Base-by-base conservation (phyloP, 1,284 basidiomycete genomes). In the Fomitopsis schrenkii region DNA sequence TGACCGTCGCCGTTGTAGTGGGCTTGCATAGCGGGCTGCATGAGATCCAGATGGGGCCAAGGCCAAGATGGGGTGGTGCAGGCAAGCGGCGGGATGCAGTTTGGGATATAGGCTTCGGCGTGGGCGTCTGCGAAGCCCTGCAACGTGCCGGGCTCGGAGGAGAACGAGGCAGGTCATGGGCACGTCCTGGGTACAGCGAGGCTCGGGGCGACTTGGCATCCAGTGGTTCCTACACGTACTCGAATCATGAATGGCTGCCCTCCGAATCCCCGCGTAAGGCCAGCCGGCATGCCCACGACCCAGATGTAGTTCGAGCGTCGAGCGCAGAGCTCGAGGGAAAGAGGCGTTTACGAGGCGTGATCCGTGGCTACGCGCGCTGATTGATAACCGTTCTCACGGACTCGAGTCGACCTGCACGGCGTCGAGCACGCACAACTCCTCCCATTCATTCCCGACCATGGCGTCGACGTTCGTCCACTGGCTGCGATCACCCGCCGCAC, bases 401-500 rank as follows among this genome's bases (percentile, higher is more conserved):
- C 52, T 17, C 52, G 35, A 38, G 50, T 38, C 36, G 19, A 42
- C 55, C 30, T n/a, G 52, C 59, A 33, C 59, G 60, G n/a, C 58
- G 35, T 46, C 59, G 50, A 62, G 28, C 48, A 33, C 48, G 28
- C 45, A 48, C 19, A 54, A 59, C 63, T 60, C 62, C 60, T 61
- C 66, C 46, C 35, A 30, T 55, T 28, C 60, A 60, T 61, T 55
- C 61, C 61, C 61, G 55, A 64, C 66, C 72, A 93, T 93, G 91
- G 83, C 91, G 62, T 91, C 90, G 52, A 87, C 86, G 50, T 94
- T 96, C 79, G 80, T 88, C 73, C 83, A 83, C 71, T 97, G 94
- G 94, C 70, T 92, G 71, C 90, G 90, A 71, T 95, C 93, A 59
- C 95, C 95, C 60, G 93, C 92, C 54, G 92, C 91, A 22, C 83